Evolutionary conservation across 2,329 filamentous ascomycete genomes (phyloP).

Genomic region (Aspergillus tubingensis): DNA sequence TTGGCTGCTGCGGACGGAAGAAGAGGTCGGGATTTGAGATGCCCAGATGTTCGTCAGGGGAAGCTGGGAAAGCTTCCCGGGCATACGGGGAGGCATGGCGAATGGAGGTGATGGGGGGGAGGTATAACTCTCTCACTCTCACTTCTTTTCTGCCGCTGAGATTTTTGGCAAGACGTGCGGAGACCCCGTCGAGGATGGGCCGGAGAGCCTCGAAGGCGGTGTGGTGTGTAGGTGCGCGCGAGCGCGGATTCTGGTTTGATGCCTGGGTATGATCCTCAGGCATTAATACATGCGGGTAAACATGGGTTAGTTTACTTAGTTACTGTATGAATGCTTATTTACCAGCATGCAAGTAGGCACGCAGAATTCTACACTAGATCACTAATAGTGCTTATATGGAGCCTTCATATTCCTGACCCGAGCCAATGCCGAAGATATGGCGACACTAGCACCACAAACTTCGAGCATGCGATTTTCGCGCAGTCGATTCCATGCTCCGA

Average conservation of each 20-base stretch:
- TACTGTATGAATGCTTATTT: not conserved
- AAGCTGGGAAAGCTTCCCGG: conserved; percentile 35
- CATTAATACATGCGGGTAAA: not conserved
- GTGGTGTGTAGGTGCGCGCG: conserved; percentile 2
- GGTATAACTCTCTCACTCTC: not conserved
- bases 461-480: not conserved
- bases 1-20: conserved; percentile 20
- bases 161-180: conserved; percentile 15
- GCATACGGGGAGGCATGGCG: conserved; percentile 40
- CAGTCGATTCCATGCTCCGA: not conserved
- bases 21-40: conserved; percentile 19
- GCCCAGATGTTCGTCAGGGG: conserved; percentile 25
- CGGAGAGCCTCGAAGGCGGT: conserved; percentile 13
- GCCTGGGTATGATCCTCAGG: conserved; percentile 1
- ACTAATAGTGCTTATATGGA: not conserved
- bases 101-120: not conserved
- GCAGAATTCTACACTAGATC: not conserved
- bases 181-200: not conserved
- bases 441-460: not conserved
- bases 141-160: conserved; percentile 8
- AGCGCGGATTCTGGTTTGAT: not conserved
- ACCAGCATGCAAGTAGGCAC: not conserved
- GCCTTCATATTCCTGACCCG: not conserved
- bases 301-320: not conserved
- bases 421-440: not conserved